A percentile compares a stretch with the other conserved stretches of the same genome.
These are phyloP conservation scores for Scytalidium lignicola DNA, from an alignment of 2,329 filamentous ascomycete genomes.

Conservation along the genomic window DNA sequence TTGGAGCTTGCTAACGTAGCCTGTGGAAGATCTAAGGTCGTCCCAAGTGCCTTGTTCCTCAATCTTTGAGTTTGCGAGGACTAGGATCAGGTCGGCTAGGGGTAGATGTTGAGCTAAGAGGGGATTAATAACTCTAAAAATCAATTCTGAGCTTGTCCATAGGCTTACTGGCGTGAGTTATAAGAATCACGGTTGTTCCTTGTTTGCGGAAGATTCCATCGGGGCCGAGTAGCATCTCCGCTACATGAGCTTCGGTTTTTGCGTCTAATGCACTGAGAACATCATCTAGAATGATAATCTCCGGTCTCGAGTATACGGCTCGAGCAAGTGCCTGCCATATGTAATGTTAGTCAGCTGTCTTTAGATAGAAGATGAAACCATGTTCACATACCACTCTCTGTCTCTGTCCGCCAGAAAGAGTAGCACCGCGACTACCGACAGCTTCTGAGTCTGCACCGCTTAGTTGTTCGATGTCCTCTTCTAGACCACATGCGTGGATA, in stretches of 20 bases:
- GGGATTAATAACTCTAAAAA: conserved; percentile 20
- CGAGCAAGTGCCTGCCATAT: conserved; percentile 12
- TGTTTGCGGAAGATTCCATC: conserved; percentile 11
- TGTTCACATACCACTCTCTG: conserved; percentile 11
- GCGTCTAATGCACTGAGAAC: conserved; percentile 15
- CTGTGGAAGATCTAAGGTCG: not conserved
- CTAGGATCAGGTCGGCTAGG: conserved; percentile 12
- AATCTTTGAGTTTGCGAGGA: conserved; percentile 4
- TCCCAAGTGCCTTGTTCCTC: conserved; percentile 15
- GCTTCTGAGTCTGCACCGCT: conserved; percentile 16
- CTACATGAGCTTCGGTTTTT: conserved; percentile 10
- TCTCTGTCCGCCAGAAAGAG: conserved; percentile 22
- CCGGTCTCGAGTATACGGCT: conserved; percentile 13
- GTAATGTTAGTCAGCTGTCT: not conserved
- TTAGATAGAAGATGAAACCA: not conserved
- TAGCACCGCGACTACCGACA: conserved; percentile 26
- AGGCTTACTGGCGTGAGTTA: conserved; percentile 23
- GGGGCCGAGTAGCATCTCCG: conserved; percentile 4
- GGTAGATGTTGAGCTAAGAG: conserved; percentile 25
- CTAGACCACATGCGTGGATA: conserved; percentile 14
- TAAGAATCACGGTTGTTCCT: conserved; percentile 29
- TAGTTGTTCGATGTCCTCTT: conserved; percentile 15
- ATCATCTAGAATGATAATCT: conserved; percentile 15
- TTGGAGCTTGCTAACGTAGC: not conserved
- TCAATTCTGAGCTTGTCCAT: conserved; percentile 8